Evolutionary conservation across 352 stramenopile genomes (phyloP).

Genomic region (Phytopythium sindhum): DNA sequence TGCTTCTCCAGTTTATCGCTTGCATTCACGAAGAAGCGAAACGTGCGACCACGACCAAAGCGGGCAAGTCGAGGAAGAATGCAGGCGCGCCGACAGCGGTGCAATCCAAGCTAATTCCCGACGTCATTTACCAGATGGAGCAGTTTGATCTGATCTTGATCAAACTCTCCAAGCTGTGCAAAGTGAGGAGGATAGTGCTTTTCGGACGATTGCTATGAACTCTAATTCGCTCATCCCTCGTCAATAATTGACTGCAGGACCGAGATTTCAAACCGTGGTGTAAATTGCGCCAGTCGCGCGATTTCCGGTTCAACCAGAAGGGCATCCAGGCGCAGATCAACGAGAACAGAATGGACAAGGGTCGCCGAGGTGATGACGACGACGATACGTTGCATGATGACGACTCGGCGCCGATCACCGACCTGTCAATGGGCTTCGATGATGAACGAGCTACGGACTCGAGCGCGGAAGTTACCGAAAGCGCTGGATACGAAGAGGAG

Average conservation of each 20-base stretch:
- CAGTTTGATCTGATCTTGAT: constrained; percentile 67
- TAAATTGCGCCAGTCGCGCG: constrained; percentile 37
- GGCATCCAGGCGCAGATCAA: constrained; percentile 22
- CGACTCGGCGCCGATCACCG: constrained; percentile 10
- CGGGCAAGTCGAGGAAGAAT: constrained; percentile 7
- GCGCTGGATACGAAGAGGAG: background rate
- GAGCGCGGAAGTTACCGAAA: constrained; percentile 9
- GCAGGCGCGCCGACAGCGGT: constrained; percentile 7
- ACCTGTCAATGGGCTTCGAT: background rate
- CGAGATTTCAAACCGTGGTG: constrained; percentile 54
- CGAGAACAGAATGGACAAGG: constrained; percentile 14
- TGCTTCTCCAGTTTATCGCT: constrained; percentile 46
- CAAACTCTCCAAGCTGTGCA: constrained; percentile 61
- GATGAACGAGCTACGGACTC: constrained; percentile 6
- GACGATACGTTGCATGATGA: constrained; percentile 12
- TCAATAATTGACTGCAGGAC: constrained; percentile 12
- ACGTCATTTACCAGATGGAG: constrained; percentile 67
- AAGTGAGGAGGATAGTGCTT: constrained; percentile 18
- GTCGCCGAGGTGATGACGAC: constrained; percentile 6
- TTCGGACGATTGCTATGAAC: background rate
- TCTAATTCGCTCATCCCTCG: background rate
- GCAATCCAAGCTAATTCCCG: constrained; percentile 57
- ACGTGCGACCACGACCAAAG: constrained; percentile 8
- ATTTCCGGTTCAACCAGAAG: constrained; percentile 54
- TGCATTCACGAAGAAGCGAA: constrained; percentile 49